Base-by-base conservation (phyloP, 1,284 basidiomycete genomes). In the Ustanciosporium gigantosporum region DNA sequence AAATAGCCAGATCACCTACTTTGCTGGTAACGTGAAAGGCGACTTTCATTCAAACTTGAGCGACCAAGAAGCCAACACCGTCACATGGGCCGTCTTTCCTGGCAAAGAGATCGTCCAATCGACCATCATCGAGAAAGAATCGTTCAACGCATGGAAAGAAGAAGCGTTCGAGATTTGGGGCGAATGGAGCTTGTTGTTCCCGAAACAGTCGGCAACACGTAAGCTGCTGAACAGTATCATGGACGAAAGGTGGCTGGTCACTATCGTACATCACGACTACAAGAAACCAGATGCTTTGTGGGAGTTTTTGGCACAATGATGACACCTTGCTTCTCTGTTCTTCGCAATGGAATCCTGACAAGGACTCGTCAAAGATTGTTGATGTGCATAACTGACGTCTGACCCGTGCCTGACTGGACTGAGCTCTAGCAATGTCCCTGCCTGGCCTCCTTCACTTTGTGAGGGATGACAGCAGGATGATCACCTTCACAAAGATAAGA, bases 111-210 rank as follows among this genome's bases (percentile, higher is more conserved):
- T 81, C 7, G 79, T 79, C 6, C 80, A 80, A 46, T 78, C 79
- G 11, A 81, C 80, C 5, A 69, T 81, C 29, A 81, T 81, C 36
- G 80, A 81, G 50, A 75, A 78, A 57, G 76, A 79, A 43, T 79
- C 76, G 20, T 81, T 81, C 76, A 73, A 73, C 27, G 79, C 80
- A 3, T 81, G 80, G 80, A 81, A 85, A 81, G 91, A 95, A 31
- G 95, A 98, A 79, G 94, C 92, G 1, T 98, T 96, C 76, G 88
- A 87, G 7, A 94, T 95, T 60, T 99, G 94, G 94, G 83, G 84
- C 2, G 89, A 94, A 67, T 99, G 95, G 94, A 87, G 90, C 16
- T 84, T 87, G 20, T 86, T 90, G 55, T 96, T 92, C 76, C 84
- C 88, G 1, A 87, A 88, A 2, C 81, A 79, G 7, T 91, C 91